Evolutionary conservation across 148 eudicot species (phyloP), one percentile per base, ranked within the genome.

Genomic region (Dianthus caryophyllus): DNA sequence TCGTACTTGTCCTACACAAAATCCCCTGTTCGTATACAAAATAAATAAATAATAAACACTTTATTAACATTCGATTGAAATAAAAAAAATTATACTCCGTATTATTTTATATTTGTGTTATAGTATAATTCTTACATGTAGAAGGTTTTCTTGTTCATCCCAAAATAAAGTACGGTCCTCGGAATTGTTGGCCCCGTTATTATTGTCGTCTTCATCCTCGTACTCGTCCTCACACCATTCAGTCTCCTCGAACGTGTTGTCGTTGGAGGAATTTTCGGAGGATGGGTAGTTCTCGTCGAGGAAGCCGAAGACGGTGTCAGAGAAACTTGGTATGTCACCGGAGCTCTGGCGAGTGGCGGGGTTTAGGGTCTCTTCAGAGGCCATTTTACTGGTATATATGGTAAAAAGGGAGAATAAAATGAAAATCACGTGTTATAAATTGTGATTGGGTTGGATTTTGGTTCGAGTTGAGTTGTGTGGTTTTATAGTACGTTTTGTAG

Each of bases 301-400:
- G 51, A 86, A 86, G 41, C 76, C 85, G 24, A 86, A 86, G 31
- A 86, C 81, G 0, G 87, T 75, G 17, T 83, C 90, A 3, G 81
- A 76, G 68, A 79, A 71, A 44, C 76, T 78, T 60, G 73, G 18
- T 70, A 55, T 60, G 76, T 78, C 50, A 39, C 53, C 56, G 77
- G 77, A 41, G 74, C 76, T 66, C 75, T 68, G 64, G 67, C 15
- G 18, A 15, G 36, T 25, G 6, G 50, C 27, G 11, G 31, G 52
- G 16, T 25, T 63, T 16, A 63, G 13, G 12, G 20, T 63, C 33
- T 43, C 66, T 63, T 43, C 51, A 43, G 15, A 2, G 14, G 66
- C 30, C 66, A 63, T 63, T 46, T 61, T 61, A n/a, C 44, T 79
- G 38, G 73, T 53, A 13, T 33, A 13, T 14, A 2, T n/a, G 29